Evolutionary conservation across 2,329 filamentous ascomycete species (phyloP).

Genomic region (Thielaviopsis populi): DNA sequence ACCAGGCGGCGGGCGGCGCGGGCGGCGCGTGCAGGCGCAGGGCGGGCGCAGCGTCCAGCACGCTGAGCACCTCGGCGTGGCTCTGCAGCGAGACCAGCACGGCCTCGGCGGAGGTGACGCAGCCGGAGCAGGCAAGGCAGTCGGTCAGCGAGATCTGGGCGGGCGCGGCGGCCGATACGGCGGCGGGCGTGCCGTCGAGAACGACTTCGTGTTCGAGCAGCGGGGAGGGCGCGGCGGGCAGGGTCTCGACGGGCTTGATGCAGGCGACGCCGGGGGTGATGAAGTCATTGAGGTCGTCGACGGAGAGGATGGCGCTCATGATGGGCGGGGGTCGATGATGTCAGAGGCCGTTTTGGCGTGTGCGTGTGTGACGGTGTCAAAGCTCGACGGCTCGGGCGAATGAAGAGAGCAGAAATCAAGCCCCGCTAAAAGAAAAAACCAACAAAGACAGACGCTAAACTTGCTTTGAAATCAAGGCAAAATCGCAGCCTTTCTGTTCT

Average conservation of each 20-base stretch:
- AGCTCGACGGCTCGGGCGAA: neutral
- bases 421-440: neutral
- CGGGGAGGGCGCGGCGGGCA: constrained; percentile 52
- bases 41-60: constrained; percentile 53
- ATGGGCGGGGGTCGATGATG: constrained; percentile 20
- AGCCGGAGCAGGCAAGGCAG: constrained; percentile 92
- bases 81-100: constrained; percentile 92
- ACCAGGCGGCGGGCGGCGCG: constrained; percentile 18
- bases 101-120: constrained; percentile 92
- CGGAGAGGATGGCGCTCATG: constrained; percentile 96
- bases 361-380: neutral
- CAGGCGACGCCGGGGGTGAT: constrained; percentile 95
- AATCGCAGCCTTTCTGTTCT: neutral
- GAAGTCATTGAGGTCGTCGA: constrained; percentile 96
- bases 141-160: constrained; percentile 93
- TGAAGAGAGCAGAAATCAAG: neutral
- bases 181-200: constrained; percentile 64
- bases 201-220: constrained; percentile 60
- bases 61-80: constrained; percentile 75
- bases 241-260: constrained; percentile 91
- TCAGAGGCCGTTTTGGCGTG: neutral
- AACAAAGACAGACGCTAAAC: neutral
- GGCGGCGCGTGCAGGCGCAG: constrained; percentile 21
- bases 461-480: too few relatives aligned
- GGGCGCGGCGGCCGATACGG: constrained; percentile 43